Conservation (phyloP, 176 grass and related monocot genomes). For the Eremochloa ophiuroides region DNA sequence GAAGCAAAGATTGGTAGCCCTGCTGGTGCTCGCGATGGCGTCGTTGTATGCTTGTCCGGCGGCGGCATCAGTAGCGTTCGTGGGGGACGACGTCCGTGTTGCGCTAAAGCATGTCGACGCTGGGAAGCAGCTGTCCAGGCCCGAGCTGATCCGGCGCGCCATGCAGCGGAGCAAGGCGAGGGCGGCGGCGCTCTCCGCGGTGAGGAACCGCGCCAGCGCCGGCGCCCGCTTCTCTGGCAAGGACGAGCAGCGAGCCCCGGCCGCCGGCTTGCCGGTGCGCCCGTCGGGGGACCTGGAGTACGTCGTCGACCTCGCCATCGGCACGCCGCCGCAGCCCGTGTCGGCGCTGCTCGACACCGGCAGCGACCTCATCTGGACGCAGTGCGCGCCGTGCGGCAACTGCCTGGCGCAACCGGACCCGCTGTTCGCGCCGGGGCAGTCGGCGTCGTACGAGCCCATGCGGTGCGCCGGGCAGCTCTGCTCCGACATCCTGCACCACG, state of each 20-base stretch:
- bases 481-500: constrained; percentile 20
- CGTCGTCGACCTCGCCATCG: constrained; percentile 51
- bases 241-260: neutral
- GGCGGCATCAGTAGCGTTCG: neutral
- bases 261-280: constrained; percentile 12
- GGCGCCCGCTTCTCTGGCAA: neutral
- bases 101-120: constrained; percentile 49
- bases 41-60: neutral
- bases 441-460: constrained; percentile 50
- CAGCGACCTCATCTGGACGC: constrained; percentile 69
- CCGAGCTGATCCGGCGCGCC: constrained; percentile 46
- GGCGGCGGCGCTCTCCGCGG: constrained; percentile 32
- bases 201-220: neutral
- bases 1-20: neutral
- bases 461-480: constrained; percentile 51
- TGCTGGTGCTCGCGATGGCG: neutral
- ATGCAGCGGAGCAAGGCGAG: constrained; percentile 41
- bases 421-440: constrained; percentile 39
- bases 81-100: constrained; percentile 21
- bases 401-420: constrained; percentile 51
- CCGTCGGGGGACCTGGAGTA: constrained; percentile 50
- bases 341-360: constrained; percentile 48
- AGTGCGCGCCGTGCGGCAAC: constrained; percentile 54
- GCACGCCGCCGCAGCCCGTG: constrained; percentile 47
- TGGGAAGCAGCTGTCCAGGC: constrained; percentile 29